Evolutionary conservation across 202 grass and related monocot species (phyloP).

Genomic region (Digitaria exilis): DNA sequence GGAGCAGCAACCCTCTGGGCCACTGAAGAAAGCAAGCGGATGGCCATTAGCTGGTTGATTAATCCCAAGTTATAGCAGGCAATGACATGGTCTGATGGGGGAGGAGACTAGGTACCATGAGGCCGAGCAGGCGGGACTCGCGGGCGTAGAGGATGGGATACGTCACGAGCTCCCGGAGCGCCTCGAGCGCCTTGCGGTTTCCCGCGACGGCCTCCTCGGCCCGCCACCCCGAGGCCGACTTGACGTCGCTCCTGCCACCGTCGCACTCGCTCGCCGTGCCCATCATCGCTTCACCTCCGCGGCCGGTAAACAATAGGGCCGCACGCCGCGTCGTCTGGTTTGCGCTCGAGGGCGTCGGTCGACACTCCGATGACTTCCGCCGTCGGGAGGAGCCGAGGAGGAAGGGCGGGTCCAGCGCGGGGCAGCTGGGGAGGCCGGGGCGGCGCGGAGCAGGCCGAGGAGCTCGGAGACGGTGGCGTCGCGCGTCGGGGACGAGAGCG

Average conservation of each 20-base stretch:
- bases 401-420: no score
- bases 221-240: constrained; percentile 24
- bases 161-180: constrained; percentile 74
- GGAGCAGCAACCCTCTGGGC: constrained; percentile 90
- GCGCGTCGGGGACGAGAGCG: no score
- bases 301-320: not conserved
- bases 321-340: not conserved
- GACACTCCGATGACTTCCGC: not conserved
- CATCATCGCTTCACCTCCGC: not conserved
- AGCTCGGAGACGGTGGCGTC: no score
- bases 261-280: not conserved
- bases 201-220: constrained; percentile 72
- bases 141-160: constrained; percentile 64
- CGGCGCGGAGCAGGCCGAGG: no score
- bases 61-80: not conserved
- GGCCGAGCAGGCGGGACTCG: constrained; percentile 58
- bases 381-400: not conserved
- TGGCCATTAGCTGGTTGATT: not conserved
- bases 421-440: no score
- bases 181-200: constrained; percentile 55
- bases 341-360: not conserved
- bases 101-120: constrained; percentile 44
- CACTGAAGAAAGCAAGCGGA: constrained; percentile 52
- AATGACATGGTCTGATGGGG: not conserved
- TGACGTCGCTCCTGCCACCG: not conserved